Evolutionary conservation across 1,284 basidiomycete genomes (phyloP).

Genomic region (Dichomitus squalens): DNA sequence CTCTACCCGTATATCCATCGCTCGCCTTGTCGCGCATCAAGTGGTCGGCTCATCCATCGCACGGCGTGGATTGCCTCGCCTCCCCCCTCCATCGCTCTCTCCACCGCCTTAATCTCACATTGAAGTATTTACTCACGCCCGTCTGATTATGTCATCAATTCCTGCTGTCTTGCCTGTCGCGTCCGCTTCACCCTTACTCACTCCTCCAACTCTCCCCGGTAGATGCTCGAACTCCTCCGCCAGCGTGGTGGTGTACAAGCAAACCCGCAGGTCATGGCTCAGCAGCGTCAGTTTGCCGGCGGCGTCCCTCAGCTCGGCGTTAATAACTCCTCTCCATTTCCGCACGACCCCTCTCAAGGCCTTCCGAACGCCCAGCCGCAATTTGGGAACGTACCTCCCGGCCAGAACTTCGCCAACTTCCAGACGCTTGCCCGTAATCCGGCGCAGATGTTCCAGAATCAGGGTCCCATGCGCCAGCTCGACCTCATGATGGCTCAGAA

Average conservation of each 20-base stretch:
- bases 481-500: slow-evolving; percentile 28
- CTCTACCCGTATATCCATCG: neutral
- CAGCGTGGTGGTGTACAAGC: neutral
- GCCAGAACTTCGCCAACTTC: slow-evolving; percentile 9
- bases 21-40: neutral
- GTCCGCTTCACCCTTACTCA: slow-evolving; percentile 2
- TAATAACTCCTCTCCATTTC: slow-evolving; percentile 14
- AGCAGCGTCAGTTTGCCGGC: slow-evolving; percentile 15
- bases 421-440: slow-evolving; percentile 15
- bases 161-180: slow-evolving; percentile 11
- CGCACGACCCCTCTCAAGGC: slow-evolving; percentile 17
- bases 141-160: slow-evolving; percentile 28
- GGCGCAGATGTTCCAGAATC: slow-evolving; percentile 15
- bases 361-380: slow-evolving; percentile 14
- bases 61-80: neutral
- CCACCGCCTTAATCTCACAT: slow-evolving; percentile 25
- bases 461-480: slow-evolving; percentile 19
- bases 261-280: slow-evolving; percentile 12
- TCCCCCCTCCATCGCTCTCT: slow-evolving; percentile 19
- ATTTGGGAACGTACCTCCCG: slow-evolving; percentile 13
- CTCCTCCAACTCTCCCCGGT: neutral
- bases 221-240: slow-evolving; percentile 22
- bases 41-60: neutral
- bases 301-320: slow-evolving; percentile 15
- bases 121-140: slow-evolving; percentile 26